These are phyloP conservation scores for Colletotrichum tropicicola DNA, from an alignment of 2,329 filamentous ascomycete genomes.

Conservation along the genomic window DNA sequence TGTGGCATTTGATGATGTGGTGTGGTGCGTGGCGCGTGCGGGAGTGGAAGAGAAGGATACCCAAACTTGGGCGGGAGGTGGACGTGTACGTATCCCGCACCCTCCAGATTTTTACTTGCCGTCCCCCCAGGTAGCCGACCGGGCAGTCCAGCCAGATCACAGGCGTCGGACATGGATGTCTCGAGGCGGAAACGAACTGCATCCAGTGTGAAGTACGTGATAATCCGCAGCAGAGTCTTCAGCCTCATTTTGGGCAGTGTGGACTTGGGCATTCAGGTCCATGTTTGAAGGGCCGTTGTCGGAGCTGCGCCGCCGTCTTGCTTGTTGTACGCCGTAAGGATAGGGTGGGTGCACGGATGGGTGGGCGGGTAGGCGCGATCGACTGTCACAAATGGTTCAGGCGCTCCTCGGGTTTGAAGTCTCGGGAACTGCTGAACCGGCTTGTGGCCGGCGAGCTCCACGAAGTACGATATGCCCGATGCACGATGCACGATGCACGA, in stretches of 20 bases:
- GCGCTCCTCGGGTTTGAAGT: neutral
- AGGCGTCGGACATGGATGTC: too few relatives aligned
- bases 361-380: neutral
- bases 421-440: neutral
- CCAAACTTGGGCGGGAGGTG: neutral
- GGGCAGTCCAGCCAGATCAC: too few relatives aligned
- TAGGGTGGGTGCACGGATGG: neutral
- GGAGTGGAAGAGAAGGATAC: too few relatives aligned
- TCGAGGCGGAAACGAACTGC: conserved; percentile 13
- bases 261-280: too few relatives aligned
- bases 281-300: too few relatives aligned
- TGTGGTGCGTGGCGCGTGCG: too few relatives aligned
- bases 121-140: too few relatives aligned
- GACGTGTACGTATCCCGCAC: neutral
- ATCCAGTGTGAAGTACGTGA: neutral
- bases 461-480: neutral
- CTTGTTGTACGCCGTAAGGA: too few relatives aligned
- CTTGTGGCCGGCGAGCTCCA: neutral
- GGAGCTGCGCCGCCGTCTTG: too few relatives aligned
- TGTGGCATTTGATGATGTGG: neutral
- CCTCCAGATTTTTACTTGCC: too few relatives aligned
- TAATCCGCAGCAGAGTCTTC: neutral
- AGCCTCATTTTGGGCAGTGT: too few relatives aligned
- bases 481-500: neutral
- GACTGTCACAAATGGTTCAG: neutral